These are phyloP conservation scores for Ehretia macrophylla DNA, from an alignment of 257 asterid species.

Conservation along the genomic window DNA sequence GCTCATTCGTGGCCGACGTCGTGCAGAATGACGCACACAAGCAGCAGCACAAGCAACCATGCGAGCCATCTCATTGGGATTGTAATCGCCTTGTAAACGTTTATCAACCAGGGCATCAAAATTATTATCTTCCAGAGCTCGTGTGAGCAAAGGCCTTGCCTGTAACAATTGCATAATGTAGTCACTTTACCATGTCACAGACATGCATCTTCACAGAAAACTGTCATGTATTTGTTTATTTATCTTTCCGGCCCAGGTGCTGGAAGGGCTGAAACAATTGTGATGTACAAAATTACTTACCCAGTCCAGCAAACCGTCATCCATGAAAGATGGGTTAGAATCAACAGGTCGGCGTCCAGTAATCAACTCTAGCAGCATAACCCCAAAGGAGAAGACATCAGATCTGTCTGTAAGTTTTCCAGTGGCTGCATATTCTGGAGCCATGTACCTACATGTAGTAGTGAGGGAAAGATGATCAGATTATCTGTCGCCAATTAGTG, in stretches of 20 bases:
- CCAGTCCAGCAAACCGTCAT: slow-evolving; percentile 92
- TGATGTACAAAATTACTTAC: slow-evolving; percentile 31
- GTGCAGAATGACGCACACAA: slow-evolving; percentile 77
- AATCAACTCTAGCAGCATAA: slow-evolving; percentile 83
- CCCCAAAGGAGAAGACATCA: slow-evolving; percentile 88
- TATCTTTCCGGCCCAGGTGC: neutral
- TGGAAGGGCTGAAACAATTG: neutral
- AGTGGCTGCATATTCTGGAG: slow-evolving; percentile 93
- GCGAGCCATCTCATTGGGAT: slow-evolving; percentile 62
- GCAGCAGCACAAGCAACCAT: slow-evolving; percentile 88
- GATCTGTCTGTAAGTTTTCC: slow-evolving; percentile 92
- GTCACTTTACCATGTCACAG: neutral
- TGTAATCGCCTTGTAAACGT: slow-evolving; percentile 34
- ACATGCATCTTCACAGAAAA: neutral
- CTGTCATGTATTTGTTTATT: neutral
- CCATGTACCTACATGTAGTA: slow-evolving; percentile 59
- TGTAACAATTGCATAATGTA: slow-evolving; percentile 18
- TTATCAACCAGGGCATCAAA: slow-evolving; percentile 54
- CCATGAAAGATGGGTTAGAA: slow-evolving; percentile 46
- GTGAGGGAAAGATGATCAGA: slow-evolving; percentile 3
- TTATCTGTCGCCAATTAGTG: neutral
- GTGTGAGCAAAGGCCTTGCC: slow-evolving; percentile 80
- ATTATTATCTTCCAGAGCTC: slow-evolving; percentile 67
- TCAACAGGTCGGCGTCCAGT: slow-evolving; percentile 87
- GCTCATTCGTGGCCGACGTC: slow-evolving; percentile 83